These are phyloP conservation scores for Pseudovirgaria hyperparasitica DNA, from an alignment of 2,329 filamentous ascomycete species.

Conservation along the genomic window DNA sequence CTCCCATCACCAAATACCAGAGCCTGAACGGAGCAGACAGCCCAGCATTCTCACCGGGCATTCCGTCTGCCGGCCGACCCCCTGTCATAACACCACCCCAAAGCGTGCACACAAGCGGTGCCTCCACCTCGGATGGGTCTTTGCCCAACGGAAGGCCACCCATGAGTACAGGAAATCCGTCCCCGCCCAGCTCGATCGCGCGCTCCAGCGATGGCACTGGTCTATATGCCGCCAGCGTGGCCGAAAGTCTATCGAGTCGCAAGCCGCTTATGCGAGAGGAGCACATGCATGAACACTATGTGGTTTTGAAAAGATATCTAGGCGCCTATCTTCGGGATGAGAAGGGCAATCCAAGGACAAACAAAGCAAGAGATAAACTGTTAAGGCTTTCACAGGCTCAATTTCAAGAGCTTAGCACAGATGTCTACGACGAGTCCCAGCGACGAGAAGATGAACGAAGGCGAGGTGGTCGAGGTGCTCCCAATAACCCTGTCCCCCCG, in stretches of 20 bases:
- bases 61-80: conserved; percentile 19
- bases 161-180: conserved; percentile 44
- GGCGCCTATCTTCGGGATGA: conserved; percentile 60
- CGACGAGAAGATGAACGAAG: conserved; percentile 59
- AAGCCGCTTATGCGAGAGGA: conserved; percentile 50
- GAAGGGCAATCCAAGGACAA: conserved; percentile 59
- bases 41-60: conserved; percentile 23
- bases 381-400: conserved; percentile 80
- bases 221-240: conserved; percentile 42
- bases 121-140: conserved; percentile 24
- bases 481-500: conserved; percentile 31
- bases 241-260: conserved; percentile 44
- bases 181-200: conserved; percentile 78
- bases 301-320: conserved; percentile 64
- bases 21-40: conserved; percentile 21
- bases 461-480: conserved; percentile 33
- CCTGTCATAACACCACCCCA: conserved; percentile 17
- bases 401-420: conserved; percentile 94
- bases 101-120: conserved; percentile 28
- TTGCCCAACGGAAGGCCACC: conserved; percentile 41
- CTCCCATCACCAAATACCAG: conserved; percentile 25
- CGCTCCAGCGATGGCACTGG: conserved; percentile 71
- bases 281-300: conserved; percentile 68
- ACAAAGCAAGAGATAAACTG: conserved; percentile 89
- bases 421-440: conserved; percentile 90